Percentiles rank a stretch among this genome's conserved stretches.
Evolutionary conservation across 371 early-diverging fungal genomes (phyloP).

Genomic region (Rhizopus delemar): DNA sequence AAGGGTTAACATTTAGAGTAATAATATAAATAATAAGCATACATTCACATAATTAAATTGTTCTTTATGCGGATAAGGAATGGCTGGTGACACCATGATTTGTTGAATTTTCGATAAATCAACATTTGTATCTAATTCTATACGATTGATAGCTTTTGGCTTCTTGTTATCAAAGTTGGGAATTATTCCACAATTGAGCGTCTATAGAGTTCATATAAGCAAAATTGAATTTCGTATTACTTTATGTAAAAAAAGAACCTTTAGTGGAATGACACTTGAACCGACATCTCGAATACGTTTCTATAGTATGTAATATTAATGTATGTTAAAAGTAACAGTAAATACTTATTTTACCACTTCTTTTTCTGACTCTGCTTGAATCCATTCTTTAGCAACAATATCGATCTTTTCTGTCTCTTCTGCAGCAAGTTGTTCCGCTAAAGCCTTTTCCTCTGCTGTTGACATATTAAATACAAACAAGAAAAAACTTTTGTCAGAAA

Average conservation of each 20-base stretch:
- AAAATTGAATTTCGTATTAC: neutral
- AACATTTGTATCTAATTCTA: constrained; percentile 57
- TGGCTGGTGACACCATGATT: constrained; percentile 64
- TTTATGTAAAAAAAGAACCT: constrained; percentile 24
- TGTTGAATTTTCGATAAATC: constrained; percentile 59
- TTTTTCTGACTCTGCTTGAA: constrained; percentile 48
- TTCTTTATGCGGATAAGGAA: constrained; percentile 56
- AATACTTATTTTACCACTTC: constrained; percentile 47
- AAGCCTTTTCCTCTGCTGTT: neutral
- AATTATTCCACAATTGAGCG: constrained; percentile 65
- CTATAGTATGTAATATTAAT: constrained; percentile 21
- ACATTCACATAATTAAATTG: constrained; percentile 63
- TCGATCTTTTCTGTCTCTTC: constrained; percentile 31
- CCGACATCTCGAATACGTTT: constrained; percentile 58
- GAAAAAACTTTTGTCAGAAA: too few species aligned
- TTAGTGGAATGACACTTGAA: constrained; percentile 47
- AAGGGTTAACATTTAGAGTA: neutral
- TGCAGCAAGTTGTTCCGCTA: constrained; percentile 13
- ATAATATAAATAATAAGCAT: constrained; percentile 10
- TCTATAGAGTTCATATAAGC: constrained; percentile 11
- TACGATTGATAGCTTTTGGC: constrained; percentile 58
- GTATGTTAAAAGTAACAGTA: neutral
- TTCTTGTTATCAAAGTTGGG: constrained; percentile 54
- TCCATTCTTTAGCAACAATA: constrained; percentile 57
- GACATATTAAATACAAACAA: neutral